Evolutionary conservation across 306 rosid genomes (phyloP), one percentile per base, ranked within the genome.

Genomic region (Crotalaria pallida): DNA sequence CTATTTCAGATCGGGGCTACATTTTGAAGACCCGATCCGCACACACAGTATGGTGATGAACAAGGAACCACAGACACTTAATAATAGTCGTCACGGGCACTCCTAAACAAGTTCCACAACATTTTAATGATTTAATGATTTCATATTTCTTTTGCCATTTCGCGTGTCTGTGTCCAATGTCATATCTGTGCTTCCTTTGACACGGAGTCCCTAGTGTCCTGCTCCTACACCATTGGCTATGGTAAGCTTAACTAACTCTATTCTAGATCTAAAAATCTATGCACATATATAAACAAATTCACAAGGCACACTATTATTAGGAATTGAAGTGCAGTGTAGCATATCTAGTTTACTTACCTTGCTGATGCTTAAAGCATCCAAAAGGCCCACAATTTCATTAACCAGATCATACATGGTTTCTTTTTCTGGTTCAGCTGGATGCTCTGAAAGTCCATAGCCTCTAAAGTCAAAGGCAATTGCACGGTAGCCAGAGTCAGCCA

Each of bases 391-490:
- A 5, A 80, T 36, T 29, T 90, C 96, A 48, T 66, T 79, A 59
- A 84, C 72, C 17, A 88, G 79, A 40, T 82, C 84, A 45, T 18
- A 29, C 26, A 82, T 9, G 33, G 81, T 82, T 24, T 77, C 88
- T 12, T 88, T 88, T 50, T 79, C 89, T 1, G 83, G 85, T 6
- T 88, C 77, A 0, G 77, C 17, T 7, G 94, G 94, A 56, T 85
- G 87, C 12, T 90, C 82, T 8, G 96, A 87, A 23, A 84, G 91
- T 69, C 96, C 96, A 84, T 85, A 90, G 49, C 96, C 96, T 72
- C 94, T 71, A 69, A 84, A 84, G 71, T 90, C 96, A 7, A 82
- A 29, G 67, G 96, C 87, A 48, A 90, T 77, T 1, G 91, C 94
- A 3, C 91, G 74, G 41, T 87, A 84, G 29, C 96, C 96, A 6